Conservation (phyloP, 2,329 filamentous ascomycete genomes). For the Ceratocystis colombiana region DNA sequence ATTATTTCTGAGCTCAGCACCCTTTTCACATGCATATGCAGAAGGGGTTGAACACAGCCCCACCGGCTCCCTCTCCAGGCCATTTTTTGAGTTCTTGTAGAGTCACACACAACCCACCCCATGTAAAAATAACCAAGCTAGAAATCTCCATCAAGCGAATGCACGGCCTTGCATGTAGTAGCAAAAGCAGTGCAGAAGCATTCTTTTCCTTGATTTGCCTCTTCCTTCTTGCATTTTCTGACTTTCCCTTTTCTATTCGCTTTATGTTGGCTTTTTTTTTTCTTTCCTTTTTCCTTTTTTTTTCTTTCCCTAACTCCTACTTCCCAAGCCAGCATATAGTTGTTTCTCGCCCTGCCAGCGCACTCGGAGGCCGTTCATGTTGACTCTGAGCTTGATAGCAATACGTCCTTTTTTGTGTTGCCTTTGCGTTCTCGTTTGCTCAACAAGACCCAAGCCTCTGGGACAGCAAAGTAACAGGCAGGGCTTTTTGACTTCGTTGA, state of each 20-base stretch:
- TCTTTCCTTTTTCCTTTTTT: too few species aligned
- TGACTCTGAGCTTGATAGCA: background rate
- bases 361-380: constrained; percentile 5
- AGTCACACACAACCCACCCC: background rate
- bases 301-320: background rate
- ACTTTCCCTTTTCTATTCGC: too few species aligned
- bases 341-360: constrained; percentile 1
- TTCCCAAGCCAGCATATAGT: background rate
- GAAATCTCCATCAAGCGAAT: too few species aligned
- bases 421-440: background rate
- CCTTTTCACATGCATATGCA: constrained; percentile 4
- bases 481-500: background rate
- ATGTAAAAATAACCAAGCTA: too few species aligned
- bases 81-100: background rate
- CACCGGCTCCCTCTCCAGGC: constrained; percentile 9
- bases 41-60: background rate
- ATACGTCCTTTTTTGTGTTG: background rate
- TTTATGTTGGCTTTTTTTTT: too few species aligned
- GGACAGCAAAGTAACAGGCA: background rate
- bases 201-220: background rate
- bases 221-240: background rate
- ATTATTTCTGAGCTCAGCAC: background rate
- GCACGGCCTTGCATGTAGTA: too few species aligned
- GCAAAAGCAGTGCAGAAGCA: too few species aligned
- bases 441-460: background rate